Conservation (phyloP, 257 asterid species). For the Nicotiana otophora region DNA sequence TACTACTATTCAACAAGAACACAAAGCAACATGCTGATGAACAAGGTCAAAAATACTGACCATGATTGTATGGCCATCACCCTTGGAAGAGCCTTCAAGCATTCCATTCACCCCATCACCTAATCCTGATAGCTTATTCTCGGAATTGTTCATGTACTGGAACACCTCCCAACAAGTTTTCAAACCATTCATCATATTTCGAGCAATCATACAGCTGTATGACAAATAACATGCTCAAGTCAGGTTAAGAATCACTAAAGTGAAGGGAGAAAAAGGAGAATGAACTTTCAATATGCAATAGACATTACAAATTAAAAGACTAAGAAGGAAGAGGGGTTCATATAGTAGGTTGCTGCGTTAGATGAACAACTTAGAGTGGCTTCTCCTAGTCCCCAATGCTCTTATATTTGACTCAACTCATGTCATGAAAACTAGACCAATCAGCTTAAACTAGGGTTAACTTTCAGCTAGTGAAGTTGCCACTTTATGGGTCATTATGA, state of each 20-base stretch:
- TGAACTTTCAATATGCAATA: too few relatives aligned
- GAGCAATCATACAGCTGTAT: conserved; percentile 90
- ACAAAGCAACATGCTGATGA: conserved; percentile 7
- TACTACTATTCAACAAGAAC: neutral
- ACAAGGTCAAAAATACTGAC: conserved; percentile 33
- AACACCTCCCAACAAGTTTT: conserved; percentile 79
- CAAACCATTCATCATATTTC: conserved; percentile 83
- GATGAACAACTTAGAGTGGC: too few relatives aligned
- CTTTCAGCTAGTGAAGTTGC: too few relatives aligned
- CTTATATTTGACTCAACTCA: too few relatives aligned
- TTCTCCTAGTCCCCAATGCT: too few relatives aligned
- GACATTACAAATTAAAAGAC: too few relatives aligned
- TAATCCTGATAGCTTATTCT: conserved; percentile 37
- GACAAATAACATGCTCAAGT: conserved; percentile 18
- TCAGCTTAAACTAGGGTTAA: too few relatives aligned
- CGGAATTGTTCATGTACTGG: conserved; percentile 66
- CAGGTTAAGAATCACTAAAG: neutral
- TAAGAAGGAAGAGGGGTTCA: too few relatives aligned
- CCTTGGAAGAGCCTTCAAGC: conserved; percentile 53
- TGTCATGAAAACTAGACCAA: too few relatives aligned
- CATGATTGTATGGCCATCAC: conserved; percentile 59
- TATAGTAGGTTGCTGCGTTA: too few relatives aligned
- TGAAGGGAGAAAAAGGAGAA: too few relatives aligned
- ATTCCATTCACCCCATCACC: conserved; percentile 44
- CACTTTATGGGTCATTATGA: too few relatives aligned